These are phyloP conservation scores for Erysimum cheiranthoides DNA, from an alignment of 345 rosid species.

Conservation along the genomic window DNA sequence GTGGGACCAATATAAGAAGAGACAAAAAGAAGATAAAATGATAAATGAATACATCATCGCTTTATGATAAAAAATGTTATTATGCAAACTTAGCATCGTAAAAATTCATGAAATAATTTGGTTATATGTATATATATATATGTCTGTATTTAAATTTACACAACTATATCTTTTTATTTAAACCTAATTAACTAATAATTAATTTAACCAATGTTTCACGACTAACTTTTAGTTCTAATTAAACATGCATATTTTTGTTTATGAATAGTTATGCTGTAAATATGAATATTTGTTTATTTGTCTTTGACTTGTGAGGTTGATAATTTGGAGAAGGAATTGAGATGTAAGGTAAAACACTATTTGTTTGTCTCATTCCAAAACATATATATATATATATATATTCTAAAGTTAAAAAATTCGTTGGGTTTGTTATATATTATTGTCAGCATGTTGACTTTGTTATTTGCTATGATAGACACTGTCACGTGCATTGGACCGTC, in stretches of 20 bases:
- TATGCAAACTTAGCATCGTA: not conserved
- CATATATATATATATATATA: not conserved
- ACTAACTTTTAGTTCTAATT: not conserved
- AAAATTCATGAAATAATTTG: not conserved
- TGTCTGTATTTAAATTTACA: not conserved
- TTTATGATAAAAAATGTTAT: not conserved
- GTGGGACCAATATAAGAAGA: not conserved
- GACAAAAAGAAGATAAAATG: not conserved
- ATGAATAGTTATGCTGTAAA: not conserved
- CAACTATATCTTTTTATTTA: not conserved
- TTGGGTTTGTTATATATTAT: slow-evolving; percentile 31
- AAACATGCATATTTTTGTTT: not conserved
- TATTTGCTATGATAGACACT: slow-evolving; percentile 10
- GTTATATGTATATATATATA: not conserved
- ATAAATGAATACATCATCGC: not conserved
- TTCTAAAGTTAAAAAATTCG: not conserved
- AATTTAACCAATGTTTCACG: not conserved
- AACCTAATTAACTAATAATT: not conserved
- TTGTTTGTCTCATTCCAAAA: slow-evolving; percentile 10
- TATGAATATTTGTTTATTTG: not conserved
- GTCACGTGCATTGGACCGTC: slow-evolving; percentile 40
- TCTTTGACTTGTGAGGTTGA: slow-evolving; percentile 11
- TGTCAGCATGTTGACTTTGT: slow-evolving; percentile 39
- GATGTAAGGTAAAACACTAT: not conserved
- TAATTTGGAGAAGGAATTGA: slow-evolving; percentile 7